phyloP scores from a whole-genome alignment of 2,329 filamentous ascomycete genomes.

The Neofusicoccum parvum region DNA sequence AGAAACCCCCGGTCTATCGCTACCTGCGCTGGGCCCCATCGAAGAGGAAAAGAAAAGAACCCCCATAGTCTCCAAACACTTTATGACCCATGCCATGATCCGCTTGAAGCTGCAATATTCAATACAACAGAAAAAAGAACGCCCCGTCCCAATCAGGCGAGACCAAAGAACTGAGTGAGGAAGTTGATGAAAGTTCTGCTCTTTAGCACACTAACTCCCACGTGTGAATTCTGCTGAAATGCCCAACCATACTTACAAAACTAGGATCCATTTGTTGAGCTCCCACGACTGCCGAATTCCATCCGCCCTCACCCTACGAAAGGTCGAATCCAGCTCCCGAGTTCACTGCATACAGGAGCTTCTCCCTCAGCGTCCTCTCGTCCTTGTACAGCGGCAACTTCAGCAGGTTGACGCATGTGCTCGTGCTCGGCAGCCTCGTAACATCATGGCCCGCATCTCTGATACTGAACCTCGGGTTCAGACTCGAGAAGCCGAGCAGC shows the following conservation, averaged over 20 bases:
- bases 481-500: conserved; percentile 81
- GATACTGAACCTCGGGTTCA: conserved; percentile 87
- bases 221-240: too few species aligned
- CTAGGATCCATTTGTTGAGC: background rate
- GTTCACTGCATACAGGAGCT: conserved; percentile 86
- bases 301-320: conserved; percentile 21
- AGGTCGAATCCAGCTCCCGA: conserved; percentile 89
- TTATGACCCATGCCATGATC: background rate
- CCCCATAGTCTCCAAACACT: background rate
- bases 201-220: too few species aligned
- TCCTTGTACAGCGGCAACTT: conserved; percentile 84
- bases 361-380: conserved; percentile 68
- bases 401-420: conserved; percentile 92
- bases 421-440: conserved; percentile 82
- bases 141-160: background rate
- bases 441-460: conserved; percentile 78
- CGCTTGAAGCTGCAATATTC: background rate
- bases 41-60: background rate
- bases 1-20: background rate
- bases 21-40: background rate
- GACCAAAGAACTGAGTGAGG: too few species aligned
- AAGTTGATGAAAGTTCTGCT: too few species aligned
- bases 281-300: background rate
- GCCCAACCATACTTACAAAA: too few species aligned
- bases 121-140: background rate